These are phyloP conservation scores for Ophiosphaerella herpotricha DNA, from an alignment of 2,329 filamentous ascomycete genomes.

Conservation along the genomic window DNA sequence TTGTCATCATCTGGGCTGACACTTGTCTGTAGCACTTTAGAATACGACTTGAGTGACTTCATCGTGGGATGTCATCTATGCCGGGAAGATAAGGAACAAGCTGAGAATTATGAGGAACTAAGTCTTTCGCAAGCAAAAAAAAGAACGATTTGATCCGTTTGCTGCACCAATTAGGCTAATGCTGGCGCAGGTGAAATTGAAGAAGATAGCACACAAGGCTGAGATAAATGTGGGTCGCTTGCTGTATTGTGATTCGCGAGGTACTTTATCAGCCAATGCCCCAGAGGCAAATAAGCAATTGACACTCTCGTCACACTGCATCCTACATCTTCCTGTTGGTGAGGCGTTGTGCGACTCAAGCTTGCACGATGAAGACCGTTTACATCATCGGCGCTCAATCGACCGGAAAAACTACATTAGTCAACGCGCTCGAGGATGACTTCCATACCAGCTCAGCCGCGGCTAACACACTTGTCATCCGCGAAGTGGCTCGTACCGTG, in stretches of 20 bases:
- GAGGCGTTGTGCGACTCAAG: not conserved
- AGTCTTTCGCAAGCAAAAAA: no score
- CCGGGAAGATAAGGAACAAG: no score
- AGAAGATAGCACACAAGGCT: not conserved
- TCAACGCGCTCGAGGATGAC: conserved; percentile 38
- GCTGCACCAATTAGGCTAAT: no score
- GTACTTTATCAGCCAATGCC: no score
- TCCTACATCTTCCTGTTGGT: not conserved
- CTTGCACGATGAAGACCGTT: conserved; percentile 22
- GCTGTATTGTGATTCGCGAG: no score
- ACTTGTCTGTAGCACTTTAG: conserved; percentile 19
- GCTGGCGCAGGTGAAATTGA: no score
- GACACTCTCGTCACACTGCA: not conserved
- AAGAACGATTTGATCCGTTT: no score
- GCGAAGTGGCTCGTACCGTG: conserved; percentile 48
- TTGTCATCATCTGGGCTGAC: conserved; percentile 27
- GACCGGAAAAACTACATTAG: conserved; percentile 54
- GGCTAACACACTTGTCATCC: conserved; percentile 29
- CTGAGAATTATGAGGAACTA: no score
- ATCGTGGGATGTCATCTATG: conserved; percentile 2
- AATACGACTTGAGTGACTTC: conserved; percentile 14
- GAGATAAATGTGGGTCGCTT: not conserved
- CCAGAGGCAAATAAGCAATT: no score
- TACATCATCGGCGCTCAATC: conserved; percentile 54
- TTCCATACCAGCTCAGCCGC: conserved; percentile 7